Evolutionary conservation across 768 basidiomycete genomes (phyloP), one percentile per base, ranked within the genome.

Genomic region (Panaeolus papilionaceus): DNA sequence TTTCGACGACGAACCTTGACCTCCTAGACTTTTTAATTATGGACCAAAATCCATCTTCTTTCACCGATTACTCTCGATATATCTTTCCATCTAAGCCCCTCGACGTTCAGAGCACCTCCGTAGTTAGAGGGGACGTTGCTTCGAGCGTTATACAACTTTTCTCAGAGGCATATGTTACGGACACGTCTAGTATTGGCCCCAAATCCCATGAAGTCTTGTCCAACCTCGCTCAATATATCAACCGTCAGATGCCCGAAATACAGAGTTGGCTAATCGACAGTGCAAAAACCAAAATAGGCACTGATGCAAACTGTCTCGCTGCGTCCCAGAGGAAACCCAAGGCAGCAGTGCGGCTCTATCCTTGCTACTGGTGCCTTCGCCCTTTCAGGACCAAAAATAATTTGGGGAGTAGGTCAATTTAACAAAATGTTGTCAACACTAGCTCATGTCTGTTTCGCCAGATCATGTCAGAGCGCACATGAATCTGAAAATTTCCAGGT

Each of bases 381-480:
- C 33, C 54, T 37, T 58, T 58, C 28, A 58, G 33, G 0, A 58
- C 54, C 10, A 58, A 33, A 33, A 58, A 58, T 37, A 37, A 58
- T 58, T 16, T 58, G 33, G 28, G 54, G 28, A 58, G 54, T 58
- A 7, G 16, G 54, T 58, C 11, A 20, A 23, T 49, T 26, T 33
- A 33, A 33, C 3, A 58, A 33, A 5, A 14, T 4, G 16, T 9
- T 12, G 11, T 12, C 33, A 28, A 12, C 54, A 1, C 28, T 58
- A 1, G 10, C 54, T 28, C 11, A 33, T 23, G 11, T 58, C 12
- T 28, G 4, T 12, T 58, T 33, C 4, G 1, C 54, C 8, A 58
- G 54, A 58, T 18, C 54, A 58, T 33, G 28, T 58, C 28, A 58
- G 54, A 58, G 54, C 54, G 33, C 54, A 58, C 14, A 58, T 58